These are phyloP conservation scores for Alternaria atra DNA, from an alignment of 2,329 filamentous ascomycete species.

Conservation along the genomic window DNA sequence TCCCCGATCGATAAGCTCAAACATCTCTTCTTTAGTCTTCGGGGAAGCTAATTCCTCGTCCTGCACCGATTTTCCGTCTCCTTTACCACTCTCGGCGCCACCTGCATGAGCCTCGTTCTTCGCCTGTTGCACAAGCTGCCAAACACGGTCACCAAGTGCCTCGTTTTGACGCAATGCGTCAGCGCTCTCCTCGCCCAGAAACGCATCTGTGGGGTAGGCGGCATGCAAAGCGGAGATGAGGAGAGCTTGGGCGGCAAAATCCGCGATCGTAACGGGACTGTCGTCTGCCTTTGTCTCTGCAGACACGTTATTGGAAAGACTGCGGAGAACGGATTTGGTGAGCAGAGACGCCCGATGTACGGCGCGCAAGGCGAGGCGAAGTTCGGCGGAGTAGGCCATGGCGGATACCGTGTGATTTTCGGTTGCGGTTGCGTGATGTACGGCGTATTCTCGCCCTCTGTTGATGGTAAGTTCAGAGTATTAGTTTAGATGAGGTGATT, in stretches of 20 bases:
- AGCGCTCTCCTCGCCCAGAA: conserved; percentile 70
- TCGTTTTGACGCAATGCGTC: conserved; percentile 61
- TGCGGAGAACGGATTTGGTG: conserved; percentile 63
- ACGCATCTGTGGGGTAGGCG: conserved; percentile 64
- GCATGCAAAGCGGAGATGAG: conserved; percentile 65
- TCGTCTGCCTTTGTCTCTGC: conserved; percentile 66
- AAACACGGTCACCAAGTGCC: conserved; percentile 62
- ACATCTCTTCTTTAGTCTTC: conserved; percentile 62
- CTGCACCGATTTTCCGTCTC: conserved; percentile 25
- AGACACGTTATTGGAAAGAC: conserved; percentile 57
- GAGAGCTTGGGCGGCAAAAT: conserved; percentile 70
- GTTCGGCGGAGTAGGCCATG: conserved; percentile 39
- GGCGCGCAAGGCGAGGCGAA: conserved; percentile 49
- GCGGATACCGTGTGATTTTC: conserved; percentile 6
- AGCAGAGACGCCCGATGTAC: conserved; percentile 66
- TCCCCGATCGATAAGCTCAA: conserved; percentile 69
- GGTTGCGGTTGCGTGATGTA: conserved; percentile 8
- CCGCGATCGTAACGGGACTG: conserved; percentile 69
- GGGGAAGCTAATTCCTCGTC: conserved; percentile 46
- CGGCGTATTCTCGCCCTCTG: conserved; percentile 10
- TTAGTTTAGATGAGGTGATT: conserved; percentile 25
- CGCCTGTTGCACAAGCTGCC: conserved; percentile 60
- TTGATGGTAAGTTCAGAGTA: conserved; percentile 15
- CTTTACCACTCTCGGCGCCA: conserved; percentile 28
- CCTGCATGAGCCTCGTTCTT: conserved; percentile 42